Percentiles rank a stretch among this genome's conserved stretches.
Conservation (phyloP, 78 protist genomes). For the Creolimax fragrantissima region DNA sequence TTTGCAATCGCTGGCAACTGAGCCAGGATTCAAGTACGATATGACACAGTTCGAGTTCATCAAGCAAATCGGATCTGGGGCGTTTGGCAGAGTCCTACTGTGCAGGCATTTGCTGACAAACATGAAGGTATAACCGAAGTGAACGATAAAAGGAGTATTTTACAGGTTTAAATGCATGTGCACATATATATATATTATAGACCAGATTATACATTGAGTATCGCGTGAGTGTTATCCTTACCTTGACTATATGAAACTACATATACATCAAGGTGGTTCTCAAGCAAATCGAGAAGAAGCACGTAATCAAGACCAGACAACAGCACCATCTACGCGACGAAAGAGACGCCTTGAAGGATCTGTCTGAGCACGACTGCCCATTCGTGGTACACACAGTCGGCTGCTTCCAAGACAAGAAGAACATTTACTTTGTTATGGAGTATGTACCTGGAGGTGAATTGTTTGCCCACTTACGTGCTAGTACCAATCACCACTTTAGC, state of each 20-base stretch:
- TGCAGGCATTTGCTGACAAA: not conserved
- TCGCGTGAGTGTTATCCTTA: too few species aligned
- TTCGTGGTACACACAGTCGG: slow-evolving; percentile 4
- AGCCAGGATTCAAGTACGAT: not conserved
- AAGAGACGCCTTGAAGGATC: not conserved
- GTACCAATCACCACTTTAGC: slow-evolving; percentile 47
- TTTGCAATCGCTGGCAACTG: not conserved
- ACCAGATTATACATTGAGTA: too few species aligned
- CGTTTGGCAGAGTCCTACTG: slow-evolving; percentile 15
- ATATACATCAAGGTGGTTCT: too few species aligned
- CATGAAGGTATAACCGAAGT: too few species aligned
- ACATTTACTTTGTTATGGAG: slow-evolving; percentile 18
- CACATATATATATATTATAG: too few species aligned
- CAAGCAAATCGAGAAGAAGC: not conserved
- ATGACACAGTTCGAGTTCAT: not conserved
- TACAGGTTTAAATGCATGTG: too few species aligned
- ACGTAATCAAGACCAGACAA: not conserved
- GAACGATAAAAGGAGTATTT: too few species aligned
- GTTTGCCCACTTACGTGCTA: slow-evolving; percentile 43
- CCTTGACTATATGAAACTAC: too few species aligned
- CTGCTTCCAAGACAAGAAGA: slow-evolving; percentile 27
- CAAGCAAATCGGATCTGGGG: slow-evolving; percentile 16
- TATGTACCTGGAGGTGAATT: slow-evolving; percentile 83
- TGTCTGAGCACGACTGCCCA: slow-evolving; percentile 14
- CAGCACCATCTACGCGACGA: not conserved